These are phyloP conservation scores for Diaporthe amygdali DNA, from an alignment of 2,329 filamentous ascomycete genomes.

Conservation along the genomic window DNA sequence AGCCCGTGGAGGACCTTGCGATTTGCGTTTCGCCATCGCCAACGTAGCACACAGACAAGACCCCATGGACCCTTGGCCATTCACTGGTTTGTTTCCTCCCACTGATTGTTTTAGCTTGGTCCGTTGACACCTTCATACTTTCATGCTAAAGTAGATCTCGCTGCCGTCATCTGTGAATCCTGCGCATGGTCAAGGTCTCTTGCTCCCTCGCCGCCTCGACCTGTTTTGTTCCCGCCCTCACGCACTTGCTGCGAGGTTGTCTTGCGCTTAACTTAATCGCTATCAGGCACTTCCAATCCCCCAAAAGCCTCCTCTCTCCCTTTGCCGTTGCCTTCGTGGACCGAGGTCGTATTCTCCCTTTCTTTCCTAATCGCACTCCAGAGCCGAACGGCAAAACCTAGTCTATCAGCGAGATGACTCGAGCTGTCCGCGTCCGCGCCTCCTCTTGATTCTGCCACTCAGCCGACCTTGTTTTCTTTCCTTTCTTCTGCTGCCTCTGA, in stretches of 20 bases:
- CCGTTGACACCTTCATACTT: slow-evolving; percentile 1
- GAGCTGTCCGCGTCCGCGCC: neutral
- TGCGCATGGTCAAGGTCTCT: neutral
- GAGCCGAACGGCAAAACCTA: neutral
- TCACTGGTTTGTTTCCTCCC: slow-evolving; percentile 15
- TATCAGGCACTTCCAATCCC: neutral
- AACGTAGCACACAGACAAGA: neutral
- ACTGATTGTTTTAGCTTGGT: slow-evolving; percentile 1
- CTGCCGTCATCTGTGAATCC: slow-evolving; percentile 7
- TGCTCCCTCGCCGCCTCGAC: neutral
- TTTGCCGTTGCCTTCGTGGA: neutral
- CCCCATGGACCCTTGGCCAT: slow-evolving; percentile 1
- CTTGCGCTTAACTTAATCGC: neutral
- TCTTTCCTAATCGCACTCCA: neutral
- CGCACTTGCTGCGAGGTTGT: neutral
- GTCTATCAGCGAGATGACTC: slow-evolving; percentile 6
- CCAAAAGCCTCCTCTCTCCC: neutral
- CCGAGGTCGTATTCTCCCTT: neutral
- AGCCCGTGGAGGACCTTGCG: slow-evolving; percentile 1
- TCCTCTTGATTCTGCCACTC: neutral
- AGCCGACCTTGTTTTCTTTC: neutral
- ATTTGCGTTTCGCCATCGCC: slow-evolving; percentile 16
- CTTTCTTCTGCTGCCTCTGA: neutral
- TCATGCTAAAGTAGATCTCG: neutral
- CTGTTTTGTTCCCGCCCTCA: neutral